Evolutionary conservation across 257 asterid genomes (phyloP), one percentile per base, ranked within the genome.

Genomic region (Capsicum chinense): DNA sequence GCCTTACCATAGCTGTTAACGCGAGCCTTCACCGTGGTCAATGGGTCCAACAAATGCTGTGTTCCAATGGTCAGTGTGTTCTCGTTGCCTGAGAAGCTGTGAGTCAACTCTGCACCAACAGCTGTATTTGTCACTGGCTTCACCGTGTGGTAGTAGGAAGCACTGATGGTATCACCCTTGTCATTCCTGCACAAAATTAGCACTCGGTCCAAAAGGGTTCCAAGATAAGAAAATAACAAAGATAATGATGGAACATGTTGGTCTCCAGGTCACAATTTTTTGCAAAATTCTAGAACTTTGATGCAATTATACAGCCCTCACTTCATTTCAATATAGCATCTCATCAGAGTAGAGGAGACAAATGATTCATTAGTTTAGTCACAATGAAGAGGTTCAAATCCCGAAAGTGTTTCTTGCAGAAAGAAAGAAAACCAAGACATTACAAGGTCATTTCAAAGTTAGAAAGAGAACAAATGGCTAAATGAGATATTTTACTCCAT

Each of bases 31-130:
- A 97, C 93, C 0, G 88, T 84, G 83, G 99, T 95, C 70, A 90
- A 80, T 21, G 96, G 95, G 82, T 97, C 99, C 88, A 97, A 88
- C 10, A 86, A 82, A 79, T 97, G 99, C 47, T 97, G 99, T 39
- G 98, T 91, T 56, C 99, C 99, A 2, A 97, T 71, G 50, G 95
- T 92, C 14, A 97, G 96, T 1, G 93, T 88, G 88, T 95, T 97
- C 78, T 97, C 99, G 1, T 95, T 93, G 91, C 93, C 93, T 3
- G 98, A 85, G 85, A 95, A 93, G 89, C 92, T 89, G 91, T 95
- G 99, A 56, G 92, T 90, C 87, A 97, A 83, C 94, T 97, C 99
- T 0, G 99, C 99, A 63, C 99, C 99, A 7, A 93, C 99, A 4
- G 95, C 94, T 19, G 99, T 95, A 59, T 89, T 95, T 87, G 94